These are phyloP conservation scores for Umbelopsis sp. DNA, from an alignment of 192 early-diverging fungal species.

Conservation along the genomic window DNA sequence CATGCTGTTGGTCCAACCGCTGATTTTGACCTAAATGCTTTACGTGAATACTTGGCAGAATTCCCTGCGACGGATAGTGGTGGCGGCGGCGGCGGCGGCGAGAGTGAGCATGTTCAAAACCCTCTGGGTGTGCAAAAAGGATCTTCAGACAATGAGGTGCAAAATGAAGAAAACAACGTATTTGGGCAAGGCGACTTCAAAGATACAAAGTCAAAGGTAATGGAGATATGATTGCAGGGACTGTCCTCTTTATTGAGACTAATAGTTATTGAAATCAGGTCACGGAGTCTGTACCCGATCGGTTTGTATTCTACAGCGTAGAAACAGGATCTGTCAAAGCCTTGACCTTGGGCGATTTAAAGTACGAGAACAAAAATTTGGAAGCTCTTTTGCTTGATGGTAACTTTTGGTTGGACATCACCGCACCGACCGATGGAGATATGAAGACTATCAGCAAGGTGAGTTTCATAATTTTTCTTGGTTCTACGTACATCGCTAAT, in stretches of 20 bases:
- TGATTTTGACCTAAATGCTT: not conserved
- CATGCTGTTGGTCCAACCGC: not conserved
- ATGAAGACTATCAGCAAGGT: conserved; percentile 62
- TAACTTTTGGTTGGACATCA: conserved; percentile 73
- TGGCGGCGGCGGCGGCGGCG: too few relatives aligned
- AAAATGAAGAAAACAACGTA: not conserved
- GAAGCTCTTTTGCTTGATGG: conserved; percentile 41
- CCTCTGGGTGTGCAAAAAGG: too few relatives aligned
- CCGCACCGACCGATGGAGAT: conserved; percentile 55
- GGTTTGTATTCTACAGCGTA: conserved; percentile 72
- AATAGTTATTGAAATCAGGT: too few relatives aligned
- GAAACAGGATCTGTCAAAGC: conserved; percentile 62
- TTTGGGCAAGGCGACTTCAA: not conserved
- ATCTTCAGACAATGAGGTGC: too few relatives aligned
- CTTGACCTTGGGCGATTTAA: conserved; percentile 55
- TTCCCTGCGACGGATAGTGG: too few relatives aligned
- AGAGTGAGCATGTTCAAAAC: too few relatives aligned
- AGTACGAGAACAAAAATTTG: conserved; percentile 41
- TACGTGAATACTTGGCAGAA: not conserved
- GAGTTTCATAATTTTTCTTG: not conserved
- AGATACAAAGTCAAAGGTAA: not conserved
- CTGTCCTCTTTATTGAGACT: not conserved
- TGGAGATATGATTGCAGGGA: not conserved
- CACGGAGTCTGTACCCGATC: conserved; percentile 4
- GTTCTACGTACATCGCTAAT: not conserved